These are phyloP conservation scores for Neoscytalidium dimidiatum DNA, from an alignment of 2,329 filamentous ascomycete species.

Conservation along the genomic window DNA sequence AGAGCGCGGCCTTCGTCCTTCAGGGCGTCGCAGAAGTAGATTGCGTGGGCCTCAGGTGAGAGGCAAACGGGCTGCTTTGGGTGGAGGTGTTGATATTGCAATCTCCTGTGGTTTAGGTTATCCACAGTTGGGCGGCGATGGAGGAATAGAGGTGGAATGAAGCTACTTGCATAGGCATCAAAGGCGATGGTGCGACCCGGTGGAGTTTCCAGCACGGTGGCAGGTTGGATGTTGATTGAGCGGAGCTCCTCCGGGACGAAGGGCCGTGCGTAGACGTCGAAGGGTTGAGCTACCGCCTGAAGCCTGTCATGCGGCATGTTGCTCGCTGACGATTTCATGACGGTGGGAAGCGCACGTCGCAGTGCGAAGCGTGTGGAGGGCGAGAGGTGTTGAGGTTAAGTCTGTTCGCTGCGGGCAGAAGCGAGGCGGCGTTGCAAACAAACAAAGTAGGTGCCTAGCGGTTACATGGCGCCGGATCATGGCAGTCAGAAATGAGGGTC, in stretches of 20 bases:
- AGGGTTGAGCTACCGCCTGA: constrained; percentile 18
- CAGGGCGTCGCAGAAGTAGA: constrained; percentile 21
- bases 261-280: constrained; percentile 28
- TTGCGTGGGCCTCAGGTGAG: constrained; percentile 23
- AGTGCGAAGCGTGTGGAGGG: too few species aligned
- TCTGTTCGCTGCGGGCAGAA: too few species aligned
- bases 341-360: too few species aligned
- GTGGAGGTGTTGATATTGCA: neutral
- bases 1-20: constrained; percentile 23
- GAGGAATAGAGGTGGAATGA: constrained; percentile 28
- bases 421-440: too few species aligned
- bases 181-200: constrained; percentile 25
- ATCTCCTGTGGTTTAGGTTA: neutral
- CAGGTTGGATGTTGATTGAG: constrained; percentile 25
- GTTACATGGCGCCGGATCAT: neutral
- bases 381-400: too few species aligned
- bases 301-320: neutral
- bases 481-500: neutral
- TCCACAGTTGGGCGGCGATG: neutral
- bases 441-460: too few species aligned
- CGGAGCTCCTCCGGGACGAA: constrained; percentile 25
- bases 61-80: neutral
- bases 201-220: constrained; percentile 18
- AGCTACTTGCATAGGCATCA: constrained; percentile 23
- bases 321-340: too few species aligned